Evolutionary conservation across 2,329 filamentous ascomycete genomes (phyloP), one percentile per base, ranked within the genome.

Genomic region (Diaporthe sp.): DNA sequence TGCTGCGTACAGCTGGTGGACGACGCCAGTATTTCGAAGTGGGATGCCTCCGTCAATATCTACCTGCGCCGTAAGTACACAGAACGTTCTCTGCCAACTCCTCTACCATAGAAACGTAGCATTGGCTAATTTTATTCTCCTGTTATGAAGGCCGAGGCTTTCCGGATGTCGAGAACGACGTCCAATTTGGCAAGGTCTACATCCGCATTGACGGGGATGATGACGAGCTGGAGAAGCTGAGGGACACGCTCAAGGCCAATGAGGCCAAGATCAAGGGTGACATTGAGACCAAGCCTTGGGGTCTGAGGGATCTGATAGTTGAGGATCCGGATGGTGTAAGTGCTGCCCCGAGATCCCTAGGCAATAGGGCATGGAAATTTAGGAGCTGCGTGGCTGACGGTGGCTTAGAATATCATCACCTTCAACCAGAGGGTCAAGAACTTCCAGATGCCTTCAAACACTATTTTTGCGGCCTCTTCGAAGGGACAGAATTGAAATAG

Each of bases 1-100:
- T 73, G 71, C 71, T 73, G 71, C 58, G 46, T 73, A 17, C 71
- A 73, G 49, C 71, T 73, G 19, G 71, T 73, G 25, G 51, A 65
- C 7, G 71, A 73, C 46, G 49, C 17, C 46, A 46, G 17, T 13
- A 22, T 65, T 10, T 55, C 71, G 7, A 73, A 46, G n/a, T 73
- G 58, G 71, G 71, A 73, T 55, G 71, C 59, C 37, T 37, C 71
- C 4, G 71, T 73, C 12, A 73, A 73, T n/a, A 73, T 73, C 2
- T 73, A 73, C 49, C 12, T 73, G 37, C 71, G 71, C 22, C 58
- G 71, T 73, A n/a, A 19, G 71, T 55, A 7, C 15, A 25, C n/a
- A 55, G 2, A 42, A 25, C 34, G 1, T 31, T 7, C 9, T 53
- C 0, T 5, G 10, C 28, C 22, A 22, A 12, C 9, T 31, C 9